Evolutionary conservation across 192 early-diverging fungal species (phyloP).

Genomic region (Coemansia sp.): DNA sequence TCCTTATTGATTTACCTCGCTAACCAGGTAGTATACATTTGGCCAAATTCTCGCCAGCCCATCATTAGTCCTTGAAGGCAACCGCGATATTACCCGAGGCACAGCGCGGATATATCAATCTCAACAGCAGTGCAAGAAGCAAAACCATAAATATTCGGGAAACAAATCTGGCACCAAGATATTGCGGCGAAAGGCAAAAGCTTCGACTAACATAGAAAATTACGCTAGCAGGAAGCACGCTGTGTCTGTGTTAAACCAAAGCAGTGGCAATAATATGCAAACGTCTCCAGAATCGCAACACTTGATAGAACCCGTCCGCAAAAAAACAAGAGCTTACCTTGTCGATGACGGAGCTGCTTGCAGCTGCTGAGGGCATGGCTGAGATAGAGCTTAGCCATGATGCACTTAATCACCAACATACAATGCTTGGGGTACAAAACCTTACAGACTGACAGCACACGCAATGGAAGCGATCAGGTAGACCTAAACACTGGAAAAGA

Average conservation of each 20-base stretch:
- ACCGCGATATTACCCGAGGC: constrained; percentile 47
- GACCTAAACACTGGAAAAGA: no score
- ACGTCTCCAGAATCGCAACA: background rate
- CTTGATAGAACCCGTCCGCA: background rate
- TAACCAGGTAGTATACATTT: constrained; percentile 38
- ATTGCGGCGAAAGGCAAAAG: background rate
- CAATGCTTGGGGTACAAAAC: no score
- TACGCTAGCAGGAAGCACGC: background rate
- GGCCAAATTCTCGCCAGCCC: constrained; percentile 49
- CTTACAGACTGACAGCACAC: no score
- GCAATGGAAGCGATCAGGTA: no score
- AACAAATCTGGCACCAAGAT: background rate
- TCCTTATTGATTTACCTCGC: background rate
- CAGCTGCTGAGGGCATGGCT: constrained; percentile 31
- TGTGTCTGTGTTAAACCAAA: background rate
- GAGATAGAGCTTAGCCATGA: constrained; percentile 16
- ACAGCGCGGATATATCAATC: constrained; percentile 45
- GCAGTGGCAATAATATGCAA: background rate
- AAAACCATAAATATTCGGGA: background rate
- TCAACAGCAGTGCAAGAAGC: constrained; percentile 12
- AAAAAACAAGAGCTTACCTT: background rate
- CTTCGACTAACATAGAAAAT: background rate
- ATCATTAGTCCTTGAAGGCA: constrained; percentile 40
- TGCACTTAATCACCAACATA: no score
- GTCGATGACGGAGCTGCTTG: constrained; percentile 18